Evolutionary conservation across 768 basidiomycete genomes (phyloP).

Genomic region (Amylocystis lapponica): DNA sequence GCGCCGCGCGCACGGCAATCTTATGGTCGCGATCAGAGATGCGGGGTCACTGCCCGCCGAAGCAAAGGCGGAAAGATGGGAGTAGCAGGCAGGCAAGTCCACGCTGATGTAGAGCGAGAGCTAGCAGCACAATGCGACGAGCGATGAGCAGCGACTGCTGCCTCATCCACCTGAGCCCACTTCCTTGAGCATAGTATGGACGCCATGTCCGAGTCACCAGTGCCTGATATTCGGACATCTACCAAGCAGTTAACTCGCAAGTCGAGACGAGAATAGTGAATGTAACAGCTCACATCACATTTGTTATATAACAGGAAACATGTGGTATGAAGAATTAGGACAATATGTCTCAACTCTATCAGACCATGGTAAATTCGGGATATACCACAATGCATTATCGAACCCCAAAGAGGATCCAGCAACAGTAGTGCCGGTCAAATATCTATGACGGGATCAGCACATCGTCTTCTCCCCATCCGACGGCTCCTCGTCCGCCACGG

Average conservation of each 20-base stretch:
- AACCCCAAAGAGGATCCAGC: not conserved
- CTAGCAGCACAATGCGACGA: constrained; percentile 45
- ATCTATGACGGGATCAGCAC: too few relatives aligned
- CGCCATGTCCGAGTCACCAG: too few relatives aligned
- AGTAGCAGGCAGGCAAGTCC: constrained; percentile 5
- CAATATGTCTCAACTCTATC: too few relatives aligned
- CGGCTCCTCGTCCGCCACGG: constrained; percentile 13
- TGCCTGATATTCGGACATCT: too few relatives aligned
- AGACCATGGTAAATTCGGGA: too few relatives aligned
- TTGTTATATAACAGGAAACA: too few relatives aligned
- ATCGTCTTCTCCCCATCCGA: constrained; percentile 6
- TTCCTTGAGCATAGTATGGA: too few relatives aligned
- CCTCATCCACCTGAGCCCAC: constrained; percentile 68
- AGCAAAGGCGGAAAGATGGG: constrained; percentile 13
- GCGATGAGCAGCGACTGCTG: constrained; percentile 64
- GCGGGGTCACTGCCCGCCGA: constrained; percentile 2
- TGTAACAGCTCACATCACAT: too few relatives aligned
- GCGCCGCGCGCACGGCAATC: constrained; percentile 57
- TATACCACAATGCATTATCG: too few relatives aligned
- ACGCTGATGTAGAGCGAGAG: constrained; percentile 5
- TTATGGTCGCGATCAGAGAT: constrained; percentile 34
- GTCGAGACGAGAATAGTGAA: too few relatives aligned
- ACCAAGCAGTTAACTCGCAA: too few relatives aligned
- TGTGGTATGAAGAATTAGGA: too few relatives aligned
- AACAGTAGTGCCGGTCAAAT: not conserved